These are phyloP conservation scores for Auricularia sp. DNA, from an alignment of 768 basidiomycete genomes.

Conservation along the genomic window DNA sequence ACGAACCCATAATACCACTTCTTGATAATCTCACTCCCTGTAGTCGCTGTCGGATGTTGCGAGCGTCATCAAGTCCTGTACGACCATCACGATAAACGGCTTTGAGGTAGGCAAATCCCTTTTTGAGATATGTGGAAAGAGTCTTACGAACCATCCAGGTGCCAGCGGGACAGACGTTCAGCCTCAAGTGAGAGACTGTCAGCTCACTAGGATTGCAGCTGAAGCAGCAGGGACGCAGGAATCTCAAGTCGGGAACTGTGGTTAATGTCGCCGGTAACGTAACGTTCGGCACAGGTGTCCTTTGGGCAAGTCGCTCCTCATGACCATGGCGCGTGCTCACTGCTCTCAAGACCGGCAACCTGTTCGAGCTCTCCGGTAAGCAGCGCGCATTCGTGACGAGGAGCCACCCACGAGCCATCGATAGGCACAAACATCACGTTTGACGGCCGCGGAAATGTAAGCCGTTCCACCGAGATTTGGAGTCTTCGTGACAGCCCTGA, in stretches of 20 bases:
- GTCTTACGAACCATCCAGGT: constrained; percentile 3
- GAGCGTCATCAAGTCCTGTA: constrained; percentile 24
- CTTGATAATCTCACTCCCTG: not conserved
- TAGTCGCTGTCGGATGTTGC: not conserved
- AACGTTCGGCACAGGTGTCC: constrained; percentile 48
- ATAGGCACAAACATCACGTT: constrained; percentile 7
- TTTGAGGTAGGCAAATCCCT: constrained; percentile 34
- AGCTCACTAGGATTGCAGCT: not conserved
- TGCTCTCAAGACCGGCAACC: constrained; percentile 9
- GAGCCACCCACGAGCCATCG: not conserved
- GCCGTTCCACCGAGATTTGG: not conserved
- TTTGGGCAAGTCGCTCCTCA: constrained; percentile 16
- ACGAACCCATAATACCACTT: too few relatives aligned
- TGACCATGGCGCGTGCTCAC: not conserved
- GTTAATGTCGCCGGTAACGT: constrained; percentile 57
- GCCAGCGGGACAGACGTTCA: constrained; percentile 40
- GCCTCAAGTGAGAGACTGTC: not conserved
- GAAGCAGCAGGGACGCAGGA: constrained; percentile 21
- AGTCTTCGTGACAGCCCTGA: not conserved
- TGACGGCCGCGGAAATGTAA: constrained; percentile 28
- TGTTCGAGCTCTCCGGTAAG: not conserved
- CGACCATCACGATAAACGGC: constrained; percentile 43
- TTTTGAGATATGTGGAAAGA: not conserved
- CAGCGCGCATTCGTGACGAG: not conserved
- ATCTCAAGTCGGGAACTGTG: constrained; percentile 36